Percentiles rank a stretch among this genome's conserved stretches.
phyloP scores from a whole-genome alignment of 2,329 filamentous ascomycete species.

The Alternaria gaisen region DNA sequence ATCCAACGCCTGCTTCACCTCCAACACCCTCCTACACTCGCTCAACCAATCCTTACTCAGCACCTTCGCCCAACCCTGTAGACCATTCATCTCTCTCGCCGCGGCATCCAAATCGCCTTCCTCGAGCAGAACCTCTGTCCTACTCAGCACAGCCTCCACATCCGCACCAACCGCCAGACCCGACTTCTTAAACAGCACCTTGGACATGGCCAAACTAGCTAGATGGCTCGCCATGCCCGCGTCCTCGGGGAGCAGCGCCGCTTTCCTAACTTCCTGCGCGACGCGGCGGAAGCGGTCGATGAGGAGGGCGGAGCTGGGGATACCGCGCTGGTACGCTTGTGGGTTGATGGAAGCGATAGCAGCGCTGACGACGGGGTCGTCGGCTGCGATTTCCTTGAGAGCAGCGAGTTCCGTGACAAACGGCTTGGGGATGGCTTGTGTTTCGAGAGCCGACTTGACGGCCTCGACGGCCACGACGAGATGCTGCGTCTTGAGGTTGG shows the following conservation, averaged over 20 bases:
- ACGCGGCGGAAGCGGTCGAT: constrained; percentile 97
- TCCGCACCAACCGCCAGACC: constrained; percentile 80
- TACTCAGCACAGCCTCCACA: constrained; percentile 90
- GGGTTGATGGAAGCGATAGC: constrained; percentile 98
- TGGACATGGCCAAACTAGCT: constrained; percentile 87
- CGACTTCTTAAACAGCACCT: constrained; percentile 93
- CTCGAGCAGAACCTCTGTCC: constrained; percentile 89
- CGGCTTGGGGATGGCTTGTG: constrained; percentile 76
- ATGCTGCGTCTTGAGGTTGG: constrained; percentile 92
- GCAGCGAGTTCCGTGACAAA: constrained; percentile 94
- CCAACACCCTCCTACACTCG: constrained; percentile 78
- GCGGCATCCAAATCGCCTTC: constrained; percentile 92
- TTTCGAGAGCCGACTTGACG: constrained; percentile 83
- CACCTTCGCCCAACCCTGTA: constrained; percentile 94
- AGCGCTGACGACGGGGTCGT: constrained; percentile 86
- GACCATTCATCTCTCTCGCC: constrained; percentile 91
- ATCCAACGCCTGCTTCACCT: constrained; percentile 95
- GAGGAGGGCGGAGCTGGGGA: constrained; percentile 83
- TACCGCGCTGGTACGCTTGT: constrained; percentile 87
- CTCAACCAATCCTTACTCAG: constrained; percentile 93
- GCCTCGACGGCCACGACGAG: constrained; percentile 95
- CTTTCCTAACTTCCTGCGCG: constrained; percentile 91
- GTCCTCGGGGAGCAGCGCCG: constrained; percentile 87
- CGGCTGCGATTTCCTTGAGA: constrained; percentile 87
- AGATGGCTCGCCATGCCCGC: constrained; percentile 95